Conservation (phyloP, 2,329 filamentous ascomycete genomes). For the Piedraia hortae region DNA sequence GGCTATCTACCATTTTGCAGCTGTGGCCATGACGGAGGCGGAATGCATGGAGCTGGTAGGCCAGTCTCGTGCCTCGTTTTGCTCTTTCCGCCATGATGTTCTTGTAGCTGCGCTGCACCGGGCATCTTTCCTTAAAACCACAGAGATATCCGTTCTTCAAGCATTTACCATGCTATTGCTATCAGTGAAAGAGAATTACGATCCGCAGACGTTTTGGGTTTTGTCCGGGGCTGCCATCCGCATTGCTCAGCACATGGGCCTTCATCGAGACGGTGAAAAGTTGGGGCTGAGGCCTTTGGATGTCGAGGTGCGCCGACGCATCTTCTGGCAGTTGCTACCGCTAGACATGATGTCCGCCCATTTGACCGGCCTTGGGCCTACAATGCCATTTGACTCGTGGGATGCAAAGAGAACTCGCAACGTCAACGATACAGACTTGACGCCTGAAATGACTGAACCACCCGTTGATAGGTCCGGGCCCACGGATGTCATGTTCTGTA, state of each 20-base stretch:
- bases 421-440: constrained; percentile 13
- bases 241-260: constrained; percentile 30
- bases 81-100: constrained; percentile 14
- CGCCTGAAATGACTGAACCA: constrained; percentile 18
- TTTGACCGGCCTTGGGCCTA: constrained; percentile 10
- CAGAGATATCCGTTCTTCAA: constrained; percentile 37
- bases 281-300: constrained; percentile 27
- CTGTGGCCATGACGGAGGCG: constrained; percentile 21
- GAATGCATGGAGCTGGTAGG: constrained; percentile 22
- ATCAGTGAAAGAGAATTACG: constrained; percentile 14
- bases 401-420: constrained; percentile 12
- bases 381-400: constrained; percentile 8
- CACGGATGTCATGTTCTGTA: constrained; percentile 25
- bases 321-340: constrained; percentile 37
- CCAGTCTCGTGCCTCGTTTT: constrained; percentile 24
- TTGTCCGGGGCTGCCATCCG: constrained; percentile 33
- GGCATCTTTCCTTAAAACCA: constrained; percentile 36
- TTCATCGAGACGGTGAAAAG: constrained; percentile 29
- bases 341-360: constrained; percentile 20
- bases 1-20: constrained; percentile 29
- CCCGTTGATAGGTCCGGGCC: constrained; percentile 23
- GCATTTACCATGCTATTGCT: constrained; percentile 36
- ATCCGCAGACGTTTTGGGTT: constrained; percentile 31
- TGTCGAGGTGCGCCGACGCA: constrained; percentile 29
- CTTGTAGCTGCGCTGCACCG: constrained; percentile 38